Evolutionary conservation across 768 basidiomycete species (phyloP).

Genomic region (Rossbeevera mucosa): DNA sequence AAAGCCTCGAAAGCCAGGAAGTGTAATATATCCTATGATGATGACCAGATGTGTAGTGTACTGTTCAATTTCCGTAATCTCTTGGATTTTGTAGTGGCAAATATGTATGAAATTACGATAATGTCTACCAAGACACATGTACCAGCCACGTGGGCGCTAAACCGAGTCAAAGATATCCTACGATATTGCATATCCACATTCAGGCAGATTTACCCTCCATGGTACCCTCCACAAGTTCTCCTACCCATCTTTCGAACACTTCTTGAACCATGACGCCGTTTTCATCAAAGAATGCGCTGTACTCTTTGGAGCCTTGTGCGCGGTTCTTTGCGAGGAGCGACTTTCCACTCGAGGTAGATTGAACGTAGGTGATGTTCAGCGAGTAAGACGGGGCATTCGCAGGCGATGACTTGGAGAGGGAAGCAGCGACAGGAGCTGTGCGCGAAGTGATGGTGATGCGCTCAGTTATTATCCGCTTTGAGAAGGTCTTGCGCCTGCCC

Average conservation of each 20-base stretch:
- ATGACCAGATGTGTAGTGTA: conserved; percentile 7
- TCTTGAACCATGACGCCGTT: conserved; percentile 75
- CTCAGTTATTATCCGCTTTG: conserved; percentile 91
- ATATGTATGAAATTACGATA: background rate
- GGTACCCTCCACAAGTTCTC: conserved; percentile 60
- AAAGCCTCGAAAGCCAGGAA: conserved; percentile 31
- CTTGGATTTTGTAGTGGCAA: background rate
- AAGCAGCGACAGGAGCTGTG: conserved; percentile 45
- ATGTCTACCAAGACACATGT: background rate
- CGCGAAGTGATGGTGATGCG: conserved; percentile 74
- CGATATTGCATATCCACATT: conserved; percentile 18
- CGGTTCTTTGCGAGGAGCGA: conserved; percentile 71
- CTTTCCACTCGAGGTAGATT: conserved; percentile 83
- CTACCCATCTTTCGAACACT: conserved; percentile 74
- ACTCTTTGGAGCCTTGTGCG: conserved; percentile 50
- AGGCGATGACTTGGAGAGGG: conserved; percentile 21
- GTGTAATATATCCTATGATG: conserved; percentile 16
- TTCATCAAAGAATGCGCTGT: conserved; percentile 77
- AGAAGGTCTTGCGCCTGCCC: conserved; percentile 86
- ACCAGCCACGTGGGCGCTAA: background rate
- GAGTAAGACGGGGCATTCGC: conserved; percentile 61
- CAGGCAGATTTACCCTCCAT: conserved; percentile 65
- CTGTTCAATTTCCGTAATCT: conserved; percentile 1
- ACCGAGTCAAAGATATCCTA: conserved; percentile 22
- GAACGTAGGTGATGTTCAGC: conserved; percentile 64